Evolutionary conservation across 2,329 filamentous ascomycete species (phyloP).

Genomic region (Arthroderma uncinatum): DNA sequence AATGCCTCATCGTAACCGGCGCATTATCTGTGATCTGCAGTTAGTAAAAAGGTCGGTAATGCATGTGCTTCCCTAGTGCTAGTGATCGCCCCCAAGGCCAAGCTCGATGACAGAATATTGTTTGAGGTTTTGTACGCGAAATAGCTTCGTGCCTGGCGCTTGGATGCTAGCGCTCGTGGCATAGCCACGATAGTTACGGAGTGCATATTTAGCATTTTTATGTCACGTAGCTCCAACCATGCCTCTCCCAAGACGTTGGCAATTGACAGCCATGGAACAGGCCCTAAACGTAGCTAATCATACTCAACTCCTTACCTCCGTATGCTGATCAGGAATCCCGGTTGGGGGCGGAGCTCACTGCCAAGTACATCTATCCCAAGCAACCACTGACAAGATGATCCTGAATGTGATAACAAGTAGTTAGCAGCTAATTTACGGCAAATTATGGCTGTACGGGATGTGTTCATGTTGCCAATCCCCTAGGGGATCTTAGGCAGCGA

Average conservation of each 20-base stretch:
- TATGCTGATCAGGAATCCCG: background rate
- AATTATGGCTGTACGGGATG: background rate
- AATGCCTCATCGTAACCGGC: background rate
- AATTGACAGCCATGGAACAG: background rate
- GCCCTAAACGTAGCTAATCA: no score
- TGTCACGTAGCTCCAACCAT: background rate
- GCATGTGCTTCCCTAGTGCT: background rate
- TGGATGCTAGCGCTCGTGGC: background rate
- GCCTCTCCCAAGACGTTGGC: background rate
- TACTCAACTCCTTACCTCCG: background rate
- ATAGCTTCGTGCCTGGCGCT: no score
- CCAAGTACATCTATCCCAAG: background rate
- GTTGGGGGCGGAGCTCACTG: conserved; percentile 1
- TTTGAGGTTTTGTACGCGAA: no score
- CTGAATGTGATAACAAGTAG: background rate
- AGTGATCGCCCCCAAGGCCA: background rate
- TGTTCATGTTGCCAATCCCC: background rate
- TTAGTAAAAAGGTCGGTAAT: background rate
- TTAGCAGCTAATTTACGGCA: background rate
- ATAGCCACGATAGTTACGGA: background rate
- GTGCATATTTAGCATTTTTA: no score
- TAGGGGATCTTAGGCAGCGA: background rate
- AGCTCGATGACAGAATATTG: background rate
- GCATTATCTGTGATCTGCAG: background rate
- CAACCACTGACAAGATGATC: background rate